Base-by-base conservation (phyloP, 768 basidiomycete genomes). In the Nidularia sp. region DNA sequence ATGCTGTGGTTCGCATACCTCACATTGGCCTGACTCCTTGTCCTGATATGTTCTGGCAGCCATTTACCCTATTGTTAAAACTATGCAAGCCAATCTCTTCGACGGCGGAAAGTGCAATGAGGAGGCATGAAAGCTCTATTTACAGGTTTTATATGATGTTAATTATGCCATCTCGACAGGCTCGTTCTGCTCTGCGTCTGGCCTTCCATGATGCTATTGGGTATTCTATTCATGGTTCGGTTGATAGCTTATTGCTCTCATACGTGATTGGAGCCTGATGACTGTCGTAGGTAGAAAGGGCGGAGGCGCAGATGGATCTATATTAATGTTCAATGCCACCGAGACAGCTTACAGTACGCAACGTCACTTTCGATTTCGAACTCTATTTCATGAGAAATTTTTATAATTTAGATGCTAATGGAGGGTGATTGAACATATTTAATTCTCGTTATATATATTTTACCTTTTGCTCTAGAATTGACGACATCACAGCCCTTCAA, bases 41-140 rank as follows among this genome's bases (percentile, higher is more conserved):
- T 48, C 10, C 12, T n/a, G 12, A n/a, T 2, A 29, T 34, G 8
- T 45, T 5, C 22, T 3, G 34, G 54, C 44, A 61, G 59, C 55
- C 9, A 48, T 60, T 22, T 57, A 57, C 59, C 59, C 59, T 22
- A 47, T 58, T 33, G 59, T 63, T 36, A 57, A 67, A 61, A 61
- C 63, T 49, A 53, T 71, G n/a, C 69, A 70, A 53, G 39, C 62
- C 41, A 59, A 62, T 31, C 61, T 71, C 22, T 70, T 70, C 61
- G 66, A 70, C 47, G 60, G 60, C 34, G 65, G 59, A 41, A 60
- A 69, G 52, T 71, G 70, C 53, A 66, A 68, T 45, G 66, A 70
- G 52, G 61, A 66, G 48, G 66, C 64, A 29, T 29, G 4, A 15
- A 15, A 2, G 25, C 22, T 22, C 10, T 22, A 12, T n/a, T 62